Conservation (phyloP, 2,329 filamentous ascomycete genomes). For the Trichoderma atroviride region DNA sequence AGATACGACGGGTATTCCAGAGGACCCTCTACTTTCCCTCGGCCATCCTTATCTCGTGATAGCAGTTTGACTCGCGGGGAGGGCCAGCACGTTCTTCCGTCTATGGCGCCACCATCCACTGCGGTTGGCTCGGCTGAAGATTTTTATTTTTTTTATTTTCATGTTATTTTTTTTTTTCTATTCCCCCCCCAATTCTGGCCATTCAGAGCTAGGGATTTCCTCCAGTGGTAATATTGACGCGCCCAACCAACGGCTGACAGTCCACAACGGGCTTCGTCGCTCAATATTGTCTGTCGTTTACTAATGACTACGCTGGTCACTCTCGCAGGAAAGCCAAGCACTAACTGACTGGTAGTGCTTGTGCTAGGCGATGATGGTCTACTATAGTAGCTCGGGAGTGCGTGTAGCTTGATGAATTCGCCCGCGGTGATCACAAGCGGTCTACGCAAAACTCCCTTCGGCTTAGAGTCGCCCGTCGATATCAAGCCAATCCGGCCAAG, state of each 20-base stretch:
- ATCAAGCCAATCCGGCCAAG: background rate
- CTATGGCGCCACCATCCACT: conserved; percentile 1
- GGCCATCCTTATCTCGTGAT: conserved; percentile 16
- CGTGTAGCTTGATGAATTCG: conserved; percentile 5
- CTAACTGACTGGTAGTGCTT: background rate
- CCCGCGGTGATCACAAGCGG: background rate
- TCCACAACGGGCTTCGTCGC: conserved; percentile 1
- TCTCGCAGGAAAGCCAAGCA: conserved; percentile 5
- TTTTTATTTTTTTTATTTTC: background rate
- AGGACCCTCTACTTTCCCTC: background rate
- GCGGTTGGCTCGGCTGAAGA: conserved; percentile 25
- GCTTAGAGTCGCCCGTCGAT: background rate
- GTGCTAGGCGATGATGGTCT: background rate
- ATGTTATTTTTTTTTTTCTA: background rate
- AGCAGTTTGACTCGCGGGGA: background rate
- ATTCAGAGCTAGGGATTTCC: conserved; percentile 19
- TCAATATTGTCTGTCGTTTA: conserved; percentile 11
- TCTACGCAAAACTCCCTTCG: background rate
- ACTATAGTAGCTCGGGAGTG: background rate
- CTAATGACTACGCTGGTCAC: conserved; percentile 13
- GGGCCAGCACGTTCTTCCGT: conserved; percentile 10
- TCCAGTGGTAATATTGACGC: conserved; percentile 14
- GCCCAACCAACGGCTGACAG: conserved; percentile 13
- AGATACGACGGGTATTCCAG: background rate
- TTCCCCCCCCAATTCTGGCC: background rate